Percentiles rank a stretch among this genome's conserved stretches.
These are phyloP conservation scores for Populus tomentosa DNA, from an alignment of 441 rosid species.

Conservation along the genomic window DNA sequence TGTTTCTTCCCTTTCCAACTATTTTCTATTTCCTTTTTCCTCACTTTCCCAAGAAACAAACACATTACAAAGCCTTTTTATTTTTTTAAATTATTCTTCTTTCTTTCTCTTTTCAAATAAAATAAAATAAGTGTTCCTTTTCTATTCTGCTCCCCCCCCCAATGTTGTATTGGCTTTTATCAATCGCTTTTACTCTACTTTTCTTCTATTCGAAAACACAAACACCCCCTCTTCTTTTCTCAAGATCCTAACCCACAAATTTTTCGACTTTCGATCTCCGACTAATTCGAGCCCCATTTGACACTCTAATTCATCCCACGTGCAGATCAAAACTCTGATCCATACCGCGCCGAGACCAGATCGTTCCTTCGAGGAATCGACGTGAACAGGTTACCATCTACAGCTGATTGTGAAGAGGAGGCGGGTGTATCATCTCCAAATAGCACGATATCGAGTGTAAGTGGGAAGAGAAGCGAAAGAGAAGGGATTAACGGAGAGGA, in stretches of 20 bases:
- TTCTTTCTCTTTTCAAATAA: constrained; percentile 1
- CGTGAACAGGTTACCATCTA: constrained; percentile 69
- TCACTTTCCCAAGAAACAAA: constrained; percentile 16
- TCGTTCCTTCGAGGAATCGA: constrained; percentile 70
- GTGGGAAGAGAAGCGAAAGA: constrained; percentile 84
- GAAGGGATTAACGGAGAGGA: constrained; percentile 58
- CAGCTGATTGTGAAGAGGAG: constrained; percentile 68
- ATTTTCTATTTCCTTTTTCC: not conserved
- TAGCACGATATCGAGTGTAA: constrained; percentile 76
- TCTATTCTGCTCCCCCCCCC: not conserved
- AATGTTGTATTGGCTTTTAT: not conserved
- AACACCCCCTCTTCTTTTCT: not conserved
- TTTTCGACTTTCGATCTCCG: not conserved
- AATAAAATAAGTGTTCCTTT: not conserved
- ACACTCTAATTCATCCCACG: constrained; percentile 6
- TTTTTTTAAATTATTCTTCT: not conserved
- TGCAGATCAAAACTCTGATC: constrained; percentile 66
- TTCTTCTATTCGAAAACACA: not conserved
- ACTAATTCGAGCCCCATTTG: not conserved
- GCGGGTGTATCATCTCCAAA: constrained; percentile 86
- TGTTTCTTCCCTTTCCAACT: not conserved
- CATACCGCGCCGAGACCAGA: constrained; percentile 46
- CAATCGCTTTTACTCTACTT: constrained; percentile 14
- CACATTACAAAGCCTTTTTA: not conserved
- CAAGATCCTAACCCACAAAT: not conserved